A percentile compares a stretch with the other conserved stretches of the same genome.
Evolutionary conservation across 495 filamentous ascomycete species (phyloP).

Genomic region (Choiromyces venosus): DNA sequence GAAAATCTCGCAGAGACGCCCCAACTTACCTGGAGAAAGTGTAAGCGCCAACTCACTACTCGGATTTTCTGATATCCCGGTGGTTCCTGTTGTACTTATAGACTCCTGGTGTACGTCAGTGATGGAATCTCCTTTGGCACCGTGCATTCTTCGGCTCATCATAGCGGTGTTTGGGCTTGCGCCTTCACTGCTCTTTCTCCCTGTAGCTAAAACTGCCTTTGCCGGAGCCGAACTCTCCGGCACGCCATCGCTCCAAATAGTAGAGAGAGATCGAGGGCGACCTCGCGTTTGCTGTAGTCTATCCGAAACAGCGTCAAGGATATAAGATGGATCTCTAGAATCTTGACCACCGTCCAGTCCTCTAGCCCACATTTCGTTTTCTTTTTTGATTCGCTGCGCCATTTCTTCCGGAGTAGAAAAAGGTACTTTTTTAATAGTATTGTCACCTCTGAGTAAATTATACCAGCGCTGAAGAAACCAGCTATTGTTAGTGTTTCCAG

Average conservation of each 20-base stretch:
- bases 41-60: not conserved
- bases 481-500: not conserved
- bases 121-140: not conserved
- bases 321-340: not conserved
- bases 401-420: not conserved
- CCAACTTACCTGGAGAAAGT: not conserved
- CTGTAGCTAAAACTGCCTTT: not conserved
- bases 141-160: not conserved
- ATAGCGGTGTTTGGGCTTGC: not conserved
- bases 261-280: not conserved
- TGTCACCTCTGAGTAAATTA: not conserved
- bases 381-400: not conserved
- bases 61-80: not conserved
- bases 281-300: not conserved
- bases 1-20: not conserved
- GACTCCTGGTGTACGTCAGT: not conserved
- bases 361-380: not conserved
- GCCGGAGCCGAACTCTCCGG: not conserved
- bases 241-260: not conserved
- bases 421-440: not conserved
- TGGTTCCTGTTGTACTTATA: not conserved
- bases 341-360: not conserved
- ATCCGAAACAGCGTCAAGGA: not conserved
- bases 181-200: not conserved
- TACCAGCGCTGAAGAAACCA: conserved; percentile 2